Conservation (phyloP, 2,329 filamentous ascomycete genomes). For the Fusarium buharicum region DNA sequence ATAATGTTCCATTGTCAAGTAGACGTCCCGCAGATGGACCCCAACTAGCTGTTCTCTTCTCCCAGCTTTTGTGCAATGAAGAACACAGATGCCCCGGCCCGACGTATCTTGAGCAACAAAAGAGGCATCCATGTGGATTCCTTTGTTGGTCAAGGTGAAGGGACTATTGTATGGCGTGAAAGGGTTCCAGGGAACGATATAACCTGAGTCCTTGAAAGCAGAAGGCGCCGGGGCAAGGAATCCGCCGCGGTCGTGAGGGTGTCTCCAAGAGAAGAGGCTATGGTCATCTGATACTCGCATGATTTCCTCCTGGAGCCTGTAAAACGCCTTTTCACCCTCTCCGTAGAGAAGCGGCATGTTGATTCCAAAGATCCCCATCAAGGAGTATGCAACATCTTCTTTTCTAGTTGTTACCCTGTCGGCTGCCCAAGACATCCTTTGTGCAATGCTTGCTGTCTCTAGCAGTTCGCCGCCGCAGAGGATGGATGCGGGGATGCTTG, state of each 20-base stretch:
- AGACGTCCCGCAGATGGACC: neutral
- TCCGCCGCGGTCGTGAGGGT: rapidly evolving
- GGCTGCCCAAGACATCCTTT: constrained; percentile 21
- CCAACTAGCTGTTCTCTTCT: neutral
- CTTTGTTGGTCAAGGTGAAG: constrained; percentile 15
- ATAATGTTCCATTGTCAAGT: constrained; percentile 29
- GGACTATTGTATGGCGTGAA: neutral
- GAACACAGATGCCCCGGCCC: constrained; percentile 1
- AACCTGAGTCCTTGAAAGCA: neutral
- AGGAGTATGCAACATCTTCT: constrained; percentile 9
- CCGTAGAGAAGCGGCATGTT: constrained; percentile 14
- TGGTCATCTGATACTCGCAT: constrained; percentile 9
- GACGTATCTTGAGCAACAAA: constrained; percentile 1
- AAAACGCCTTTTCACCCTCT: constrained; percentile 10
- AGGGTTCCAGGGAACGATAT: constrained; percentile 15
- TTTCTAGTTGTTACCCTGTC: constrained; percentile 3
- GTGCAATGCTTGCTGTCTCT: neutral
- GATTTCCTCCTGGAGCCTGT: constrained; percentile 14
- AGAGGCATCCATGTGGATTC: constrained; percentile 5
- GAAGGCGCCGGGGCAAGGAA: neutral
- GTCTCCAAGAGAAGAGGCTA: constrained; percentile 9
- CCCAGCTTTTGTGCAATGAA: constrained; percentile 5
- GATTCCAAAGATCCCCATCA: constrained; percentile 9
- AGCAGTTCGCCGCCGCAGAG: neutral
- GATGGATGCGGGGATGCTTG: neutral